Evolutionary conservation across 2,329 filamentous ascomycete genomes (phyloP).

Genomic region (Exophiala spinifera): DNA sequence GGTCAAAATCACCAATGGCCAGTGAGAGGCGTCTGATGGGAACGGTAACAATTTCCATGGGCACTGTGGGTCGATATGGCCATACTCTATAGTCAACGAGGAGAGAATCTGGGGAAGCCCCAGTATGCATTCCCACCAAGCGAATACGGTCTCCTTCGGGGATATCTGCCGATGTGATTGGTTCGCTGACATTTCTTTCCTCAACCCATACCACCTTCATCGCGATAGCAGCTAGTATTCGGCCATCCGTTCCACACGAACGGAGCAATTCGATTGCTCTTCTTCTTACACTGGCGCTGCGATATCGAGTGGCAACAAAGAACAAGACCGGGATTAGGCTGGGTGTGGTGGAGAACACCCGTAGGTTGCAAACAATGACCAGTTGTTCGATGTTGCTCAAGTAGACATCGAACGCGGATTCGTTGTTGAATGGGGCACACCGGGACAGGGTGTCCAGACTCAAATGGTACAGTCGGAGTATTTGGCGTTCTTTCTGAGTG

Average conservation of each 20-base stretch:
- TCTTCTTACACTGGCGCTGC: constrained; percentile 12
- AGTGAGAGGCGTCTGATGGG: constrained; percentile 3
- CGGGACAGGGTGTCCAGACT: constrained; percentile 17
- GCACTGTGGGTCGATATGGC: constrained; percentile 2
- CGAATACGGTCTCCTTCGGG: constrained; percentile 14
- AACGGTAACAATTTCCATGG: neutral
- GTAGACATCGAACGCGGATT: constrained; percentile 16
- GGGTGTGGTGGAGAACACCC: neutral
- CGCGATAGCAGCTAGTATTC: constrained; percentile 14
- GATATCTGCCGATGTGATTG: constrained; percentile 14
- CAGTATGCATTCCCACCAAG: constrained; percentile 3
- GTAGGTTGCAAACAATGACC: constrained; percentile 3
- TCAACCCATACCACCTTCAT: constrained; percentile 14
- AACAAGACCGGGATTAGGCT: constrained; percentile 16
- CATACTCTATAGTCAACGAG: constrained; percentile 4
- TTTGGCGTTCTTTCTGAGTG: constrained; percentile 1
- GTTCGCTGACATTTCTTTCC: constrained; percentile 7
- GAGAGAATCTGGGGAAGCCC: neutral
- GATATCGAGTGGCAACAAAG: constrained; percentile 20
- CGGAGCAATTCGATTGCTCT: constrained; percentile 11
- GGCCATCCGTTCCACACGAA: constrained; percentile 15
- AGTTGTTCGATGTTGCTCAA: constrained; percentile 9
- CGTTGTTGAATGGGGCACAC: constrained; percentile 17
- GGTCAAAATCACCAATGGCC: constrained; percentile 12
- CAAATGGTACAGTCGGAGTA: constrained; percentile 13